These are phyloP conservation scores for Echeveria elegans DNA, from an alignment of 164 flowering plant species.

Conservation along the genomic window DNA sequence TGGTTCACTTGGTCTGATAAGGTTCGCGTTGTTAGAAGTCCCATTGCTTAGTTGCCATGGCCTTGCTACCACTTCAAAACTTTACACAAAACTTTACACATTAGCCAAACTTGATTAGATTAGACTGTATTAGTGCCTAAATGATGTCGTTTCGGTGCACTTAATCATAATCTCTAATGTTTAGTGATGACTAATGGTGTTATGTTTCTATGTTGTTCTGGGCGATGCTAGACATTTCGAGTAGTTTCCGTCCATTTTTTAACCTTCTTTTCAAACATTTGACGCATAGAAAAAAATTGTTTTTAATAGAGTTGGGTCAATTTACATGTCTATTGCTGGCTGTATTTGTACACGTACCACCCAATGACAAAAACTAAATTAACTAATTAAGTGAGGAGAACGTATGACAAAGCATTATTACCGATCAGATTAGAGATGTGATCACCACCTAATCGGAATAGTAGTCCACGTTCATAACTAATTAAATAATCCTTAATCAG, in stretches of 20 bases:
- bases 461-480: neutral
- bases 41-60: slow-evolving; percentile 29
- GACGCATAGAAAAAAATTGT: neutral
- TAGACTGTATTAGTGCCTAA: too few species aligned
- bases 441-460: neutral
- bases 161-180: too few species aligned
- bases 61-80: neutral
- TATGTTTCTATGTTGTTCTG: neutral
- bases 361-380: neutral
- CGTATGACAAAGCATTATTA: neutral
- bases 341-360: neutral
- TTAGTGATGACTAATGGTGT: neutral
- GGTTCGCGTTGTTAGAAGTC: slow-evolving; percentile 48
- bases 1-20: slow-evolving; percentile 69
- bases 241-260: neutral
- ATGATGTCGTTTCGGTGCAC: too few species aligned
- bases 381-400: neutral
- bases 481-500: neutral
- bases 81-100: neutral
- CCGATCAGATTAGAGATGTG: neutral
- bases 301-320: slow-evolving; percentile 1
- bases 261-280: neutral
- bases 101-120: too few species aligned
- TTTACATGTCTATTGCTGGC: neutral
- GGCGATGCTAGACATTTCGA: neutral